Evolutionary conservation across 73 alveolate species (phyloP).

Genomic region (Diophrys appendiculata): DNA sequence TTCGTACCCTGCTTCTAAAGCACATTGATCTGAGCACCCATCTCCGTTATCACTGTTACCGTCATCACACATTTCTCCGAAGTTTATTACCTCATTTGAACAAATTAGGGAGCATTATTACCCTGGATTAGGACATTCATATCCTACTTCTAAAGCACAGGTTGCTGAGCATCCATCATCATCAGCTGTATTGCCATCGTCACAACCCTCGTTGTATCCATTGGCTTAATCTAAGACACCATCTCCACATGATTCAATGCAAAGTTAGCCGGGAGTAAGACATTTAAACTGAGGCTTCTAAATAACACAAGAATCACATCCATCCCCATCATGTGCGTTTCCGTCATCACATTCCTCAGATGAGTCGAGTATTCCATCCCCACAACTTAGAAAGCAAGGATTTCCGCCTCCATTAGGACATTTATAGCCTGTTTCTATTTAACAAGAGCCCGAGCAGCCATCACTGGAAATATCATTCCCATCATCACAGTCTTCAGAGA

Average conservation of each 20-base stretch:
- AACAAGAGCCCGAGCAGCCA: slow-evolving; percentile 55
- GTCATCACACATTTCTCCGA: slow-evolving; percentile 48
- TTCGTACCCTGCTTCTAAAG: slow-evolving; percentile 23
- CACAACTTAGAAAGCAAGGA: neutral
- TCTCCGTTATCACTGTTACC: slow-evolving; percentile 49
- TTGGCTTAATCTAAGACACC: neutral
- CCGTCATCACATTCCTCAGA: too few relatives aligned
- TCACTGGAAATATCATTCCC: slow-evolving; percentile 53
- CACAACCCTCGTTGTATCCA: slow-evolving; percentile 18
- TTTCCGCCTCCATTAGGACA: slow-evolving; percentile 26
- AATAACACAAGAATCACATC: too few relatives aligned
- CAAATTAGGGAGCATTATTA: too few relatives aligned
- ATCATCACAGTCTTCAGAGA: slow-evolving; percentile 52
- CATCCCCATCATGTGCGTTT: too few relatives aligned
- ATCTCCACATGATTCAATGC: too few relatives aligned
- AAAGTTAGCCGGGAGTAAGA: too few relatives aligned
- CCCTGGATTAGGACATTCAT: too few relatives aligned
- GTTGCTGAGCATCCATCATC: slow-evolving; percentile 49
- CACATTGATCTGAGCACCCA: slow-evolving; percentile 43
- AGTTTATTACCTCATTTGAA: neutral
- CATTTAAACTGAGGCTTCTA: too few relatives aligned
- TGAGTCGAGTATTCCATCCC: too few relatives aligned
- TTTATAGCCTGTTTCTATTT: slow-evolving; percentile 33
- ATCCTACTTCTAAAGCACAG: slow-evolving; percentile 25
- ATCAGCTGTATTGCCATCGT: slow-evolving; percentile 50